A percentile compares a stretch with the other conserved stretches of the same genome.
These are phyloP conservation scores for Hansenula lynferdii DNA, from an alignment of 1,139 yeast species.

Conservation along the genomic window DNA sequence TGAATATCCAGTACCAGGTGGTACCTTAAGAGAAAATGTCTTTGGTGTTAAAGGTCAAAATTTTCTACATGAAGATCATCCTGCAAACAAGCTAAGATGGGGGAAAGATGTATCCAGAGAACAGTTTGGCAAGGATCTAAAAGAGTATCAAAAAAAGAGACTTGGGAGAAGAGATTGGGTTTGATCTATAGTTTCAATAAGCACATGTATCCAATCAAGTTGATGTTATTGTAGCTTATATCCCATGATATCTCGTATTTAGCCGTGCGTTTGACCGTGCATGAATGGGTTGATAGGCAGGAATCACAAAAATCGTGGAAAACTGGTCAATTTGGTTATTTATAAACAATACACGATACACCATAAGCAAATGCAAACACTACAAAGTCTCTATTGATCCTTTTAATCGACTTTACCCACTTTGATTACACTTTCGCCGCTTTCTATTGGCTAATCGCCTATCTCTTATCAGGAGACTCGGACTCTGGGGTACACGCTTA, in stretches of 20 bases:
- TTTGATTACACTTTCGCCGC: background rate
- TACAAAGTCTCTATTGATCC: background rate
- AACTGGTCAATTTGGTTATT: too few species aligned
- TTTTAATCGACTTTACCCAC: background rate
- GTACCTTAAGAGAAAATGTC: constrained; percentile 6
- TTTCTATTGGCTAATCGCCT: background rate
- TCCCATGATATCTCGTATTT: too few species aligned
- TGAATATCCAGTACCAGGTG: constrained; percentile 21
- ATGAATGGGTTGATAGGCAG: too few species aligned
- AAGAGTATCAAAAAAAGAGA: background rate
- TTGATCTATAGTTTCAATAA: too few species aligned
- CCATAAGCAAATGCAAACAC: too few species aligned
- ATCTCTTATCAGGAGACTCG: background rate
- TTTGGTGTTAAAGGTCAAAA: constrained; percentile 6
- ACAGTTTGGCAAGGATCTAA: constrained; percentile 23
- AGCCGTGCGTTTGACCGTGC: too few species aligned
- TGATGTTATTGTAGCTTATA: too few species aligned
- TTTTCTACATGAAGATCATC: constrained; percentile 20
- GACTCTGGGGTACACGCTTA: background rate
- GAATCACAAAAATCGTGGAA: too few species aligned
- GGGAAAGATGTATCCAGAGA: constrained; percentile 26
- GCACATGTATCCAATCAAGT: too few species aligned
- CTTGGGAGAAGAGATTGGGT: background rate
- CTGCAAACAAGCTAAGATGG: constrained; percentile 31
- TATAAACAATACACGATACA: too few species aligned